These are phyloP conservation scores for Pezicula carpinea DNA, from an alignment of 2,329 filamentous ascomycete genomes.

Conservation along the genomic window DNA sequence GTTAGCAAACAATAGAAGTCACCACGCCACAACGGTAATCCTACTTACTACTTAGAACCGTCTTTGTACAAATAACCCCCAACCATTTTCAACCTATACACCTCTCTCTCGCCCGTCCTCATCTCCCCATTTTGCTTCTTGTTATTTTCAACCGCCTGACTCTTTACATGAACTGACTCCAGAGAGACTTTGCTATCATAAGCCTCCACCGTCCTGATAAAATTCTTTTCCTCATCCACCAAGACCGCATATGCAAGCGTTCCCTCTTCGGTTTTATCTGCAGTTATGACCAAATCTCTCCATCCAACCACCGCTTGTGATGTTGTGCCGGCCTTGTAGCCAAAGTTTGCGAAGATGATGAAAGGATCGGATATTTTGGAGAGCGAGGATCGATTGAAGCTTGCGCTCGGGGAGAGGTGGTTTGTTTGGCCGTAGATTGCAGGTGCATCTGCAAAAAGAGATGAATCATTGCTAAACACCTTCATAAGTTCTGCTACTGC, in stretches of 20 bases:
- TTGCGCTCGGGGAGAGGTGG: not conserved
- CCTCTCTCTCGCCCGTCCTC: not conserved
- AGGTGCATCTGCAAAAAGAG: not conserved
- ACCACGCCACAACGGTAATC: not conserved
- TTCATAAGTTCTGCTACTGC: not conserved
- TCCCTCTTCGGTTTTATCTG: not conserved
- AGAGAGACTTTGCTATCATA: not conserved
- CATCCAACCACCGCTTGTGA: not conserved
- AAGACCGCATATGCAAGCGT: not conserved
- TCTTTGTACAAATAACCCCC: constrained; percentile 1
- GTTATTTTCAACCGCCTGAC: not conserved
- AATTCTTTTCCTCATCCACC: not conserved
- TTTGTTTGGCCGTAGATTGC: not conserved
- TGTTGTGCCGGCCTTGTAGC: not conserved
- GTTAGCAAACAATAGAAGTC: too few species aligned
- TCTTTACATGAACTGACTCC: not conserved
- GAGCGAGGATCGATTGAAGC: not conserved
- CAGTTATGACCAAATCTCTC: not conserved
- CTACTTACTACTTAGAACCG: not conserved
- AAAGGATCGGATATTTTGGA: not conserved
- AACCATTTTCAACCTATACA: not conserved
- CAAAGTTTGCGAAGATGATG: not conserved
- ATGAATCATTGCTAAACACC: not conserved
- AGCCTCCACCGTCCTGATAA: not conserved
- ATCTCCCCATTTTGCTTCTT: not conserved